Evolutionary conservation across 306 rosid genomes (phyloP), one percentile per base, ranked within the genome.

Genomic region (Lathyrus oleraceus): DNA sequence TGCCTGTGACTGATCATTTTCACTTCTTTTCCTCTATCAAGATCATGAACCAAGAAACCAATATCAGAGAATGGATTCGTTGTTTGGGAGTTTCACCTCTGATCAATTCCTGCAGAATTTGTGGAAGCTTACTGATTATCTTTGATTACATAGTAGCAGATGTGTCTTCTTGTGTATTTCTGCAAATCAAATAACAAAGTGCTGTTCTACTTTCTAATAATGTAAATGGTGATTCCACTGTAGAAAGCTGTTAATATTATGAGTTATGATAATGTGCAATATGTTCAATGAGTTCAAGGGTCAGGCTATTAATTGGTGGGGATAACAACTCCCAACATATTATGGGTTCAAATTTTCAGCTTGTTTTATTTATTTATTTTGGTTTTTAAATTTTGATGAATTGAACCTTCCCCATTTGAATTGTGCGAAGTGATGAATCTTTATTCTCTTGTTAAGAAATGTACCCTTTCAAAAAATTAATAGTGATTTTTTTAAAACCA

Each of bases 201-300:
- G 38, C 8, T 32, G 42, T 43, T 47, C 25, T 45, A 43, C 35
- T 23, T 51, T 76, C 57, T 16, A 30, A 65, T 19, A 17, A 36
- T 12, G 35, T 69, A 44, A 35, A 61, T 61, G 68, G 54, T 73
- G 61, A 10, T 49, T 74, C 65, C 74, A 69, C 40, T 59, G 16
- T 42, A 65, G 74, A 53, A 57, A 70, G 45, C 44, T 65, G 43
- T 64, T n/a, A 40, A 28, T 38, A 12, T 58, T 43, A 43, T 13
- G n/a, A 43, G n/a, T 64, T 35, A 30, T 30, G 68, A 30, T 52
- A 15, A 60, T 25, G 56, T 70, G 30, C 54, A 27, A 27, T 27
- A 3, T 27, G 30, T 27, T 27, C 35, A 30, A 30, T 30, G 35
- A 30, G 70, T 40, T 25, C 44, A 54, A 38, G 43, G 43, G 52